phyloP scores from a whole-genome alignment of 2,329 filamentous ascomycete genomes.

The Cercospora sesami region DNA sequence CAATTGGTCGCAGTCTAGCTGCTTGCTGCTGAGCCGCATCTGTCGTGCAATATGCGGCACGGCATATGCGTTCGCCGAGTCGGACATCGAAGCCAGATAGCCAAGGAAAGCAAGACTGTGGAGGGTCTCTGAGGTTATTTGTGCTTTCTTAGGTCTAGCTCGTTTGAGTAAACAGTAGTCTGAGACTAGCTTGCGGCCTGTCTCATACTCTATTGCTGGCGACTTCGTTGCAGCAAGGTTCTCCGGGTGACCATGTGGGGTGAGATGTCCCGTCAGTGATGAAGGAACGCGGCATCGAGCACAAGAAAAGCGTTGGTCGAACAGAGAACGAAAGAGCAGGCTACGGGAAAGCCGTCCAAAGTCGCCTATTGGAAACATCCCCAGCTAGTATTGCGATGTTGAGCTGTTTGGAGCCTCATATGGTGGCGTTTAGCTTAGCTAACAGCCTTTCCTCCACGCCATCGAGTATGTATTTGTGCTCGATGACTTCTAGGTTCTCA shows the following conservation, averaged over 20 bases:
- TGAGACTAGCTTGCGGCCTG: background rate
- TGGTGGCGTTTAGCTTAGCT: slow-evolving; percentile 38
- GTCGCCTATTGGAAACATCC: background rate
- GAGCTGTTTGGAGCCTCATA: slow-evolving; percentile 8
- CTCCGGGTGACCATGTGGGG: background rate
- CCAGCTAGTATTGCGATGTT: background rate
- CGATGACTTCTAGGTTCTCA: slow-evolving; percentile 92
- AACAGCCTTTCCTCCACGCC: slow-evolving; percentile 83
- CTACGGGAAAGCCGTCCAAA: background rate
- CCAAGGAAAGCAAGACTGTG: background rate
- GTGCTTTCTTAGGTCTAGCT: background rate
- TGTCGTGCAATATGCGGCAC: background rate
- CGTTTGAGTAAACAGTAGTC: background rate
- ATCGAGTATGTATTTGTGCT: slow-evolving; percentile 89
- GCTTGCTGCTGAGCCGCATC: background rate
- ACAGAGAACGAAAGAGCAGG: slow-evolving; percentile 4
- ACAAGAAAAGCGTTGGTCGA: background rate
- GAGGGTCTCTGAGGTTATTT: background rate
- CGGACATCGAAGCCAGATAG: slow-evolving; percentile 6
- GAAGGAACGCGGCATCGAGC: background rate
- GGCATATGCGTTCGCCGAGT: background rate
- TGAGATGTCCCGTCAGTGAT: background rate
- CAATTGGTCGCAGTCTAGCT: background rate
- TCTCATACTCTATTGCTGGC: background rate
- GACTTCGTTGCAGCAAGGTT: slow-evolving; percentile 1